Conservation (phyloP, 495 filamentous ascomycete species). For the Cercophora samala region DNA sequence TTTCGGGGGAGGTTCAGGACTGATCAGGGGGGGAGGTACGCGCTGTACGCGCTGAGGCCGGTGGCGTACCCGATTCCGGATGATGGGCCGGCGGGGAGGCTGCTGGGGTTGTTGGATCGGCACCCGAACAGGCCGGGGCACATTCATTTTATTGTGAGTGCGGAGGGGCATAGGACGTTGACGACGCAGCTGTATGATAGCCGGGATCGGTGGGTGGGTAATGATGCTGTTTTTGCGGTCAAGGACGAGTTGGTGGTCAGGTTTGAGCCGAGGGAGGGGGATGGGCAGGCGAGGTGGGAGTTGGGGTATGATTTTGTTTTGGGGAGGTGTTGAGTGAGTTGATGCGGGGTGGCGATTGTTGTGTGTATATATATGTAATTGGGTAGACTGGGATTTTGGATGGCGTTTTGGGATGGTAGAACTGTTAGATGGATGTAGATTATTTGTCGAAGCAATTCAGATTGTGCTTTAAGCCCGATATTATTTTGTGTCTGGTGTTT, state of each 20-base stretch:
- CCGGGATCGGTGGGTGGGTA: slow-evolving; percentile 56
- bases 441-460: too few species aligned
- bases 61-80: slow-evolving; percentile 68
- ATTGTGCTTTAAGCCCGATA: too few species aligned
- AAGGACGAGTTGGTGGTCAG: slow-evolving; percentile 70
- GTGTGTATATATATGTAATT: neutral
- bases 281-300: slow-evolving; percentile 59
- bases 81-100: slow-evolving; percentile 58
- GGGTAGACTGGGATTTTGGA: neutral
- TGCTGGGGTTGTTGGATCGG: slow-evolving; percentile 58
- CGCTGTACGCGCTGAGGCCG: slow-evolving; percentile 64
- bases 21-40: slow-evolving; percentile 60
- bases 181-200: slow-evolving; percentile 74
- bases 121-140: slow-evolving; percentile 73
- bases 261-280: slow-evolving; percentile 57
- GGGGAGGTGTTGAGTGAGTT: slow-evolving; percentile 7
- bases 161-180: slow-evolving; percentile 47
- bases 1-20: slow-evolving; percentile 69
- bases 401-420: neutral
- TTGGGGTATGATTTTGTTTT: slow-evolving; percentile 56
- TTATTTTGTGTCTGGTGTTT: too few species aligned
- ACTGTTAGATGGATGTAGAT: neutral
- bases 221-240: slow-evolving; percentile 74
- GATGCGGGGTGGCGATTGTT: neutral
- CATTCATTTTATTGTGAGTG: slow-evolving; percentile 64